Evolutionary conservation across 106 monocot species (phyloP).

Genomic region (Apostasia shenzhenica): DNA sequence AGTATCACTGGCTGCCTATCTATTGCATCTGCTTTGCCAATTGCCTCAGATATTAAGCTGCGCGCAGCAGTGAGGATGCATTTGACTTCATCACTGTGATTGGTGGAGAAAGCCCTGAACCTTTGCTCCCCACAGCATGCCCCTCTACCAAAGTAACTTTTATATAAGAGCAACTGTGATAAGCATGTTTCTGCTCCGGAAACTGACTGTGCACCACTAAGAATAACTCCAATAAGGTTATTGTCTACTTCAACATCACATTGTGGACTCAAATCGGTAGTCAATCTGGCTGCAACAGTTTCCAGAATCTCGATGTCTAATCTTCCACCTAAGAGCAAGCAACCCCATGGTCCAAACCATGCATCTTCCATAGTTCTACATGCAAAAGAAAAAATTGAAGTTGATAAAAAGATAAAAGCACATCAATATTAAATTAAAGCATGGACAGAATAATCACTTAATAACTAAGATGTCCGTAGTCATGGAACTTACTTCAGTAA

Average conservation of each 20-base stretch:
- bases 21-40: slow-evolving; percentile 6
- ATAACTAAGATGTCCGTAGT: too few species aligned
- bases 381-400: slow-evolving; percentile 6
- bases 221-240: slow-evolving; percentile 36
- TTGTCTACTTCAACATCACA: slow-evolving; percentile 34
- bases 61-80: slow-evolving; percentile 10
- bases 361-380: slow-evolving; percentile 68
- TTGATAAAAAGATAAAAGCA: not conserved
- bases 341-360: slow-evolving; percentile 93
- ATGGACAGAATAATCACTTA: too few species aligned
- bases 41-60: slow-evolving; percentile 28
- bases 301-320: slow-evolving; percentile 25
- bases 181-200: slow-evolving; percentile 53
- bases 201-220: slow-evolving; percentile 44
- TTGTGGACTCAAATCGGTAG: slow-evolving; percentile 27
- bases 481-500: slow-evolving; percentile 50
- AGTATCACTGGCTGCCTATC: slow-evolving; percentile 72
- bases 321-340: slow-evolving; percentile 61
- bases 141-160: slow-evolving; percentile 66
- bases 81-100: slow-evolving; percentile 11
- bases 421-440: too few species aligned
- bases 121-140: slow-evolving; percentile 54
- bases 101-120: slow-evolving; percentile 37
- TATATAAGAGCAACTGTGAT: slow-evolving; percentile 53
- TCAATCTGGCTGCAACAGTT: slow-evolving; percentile 19